Conservation (phyloP, 139 green algal species). For the Ettlia oleoabundans region DNA sequence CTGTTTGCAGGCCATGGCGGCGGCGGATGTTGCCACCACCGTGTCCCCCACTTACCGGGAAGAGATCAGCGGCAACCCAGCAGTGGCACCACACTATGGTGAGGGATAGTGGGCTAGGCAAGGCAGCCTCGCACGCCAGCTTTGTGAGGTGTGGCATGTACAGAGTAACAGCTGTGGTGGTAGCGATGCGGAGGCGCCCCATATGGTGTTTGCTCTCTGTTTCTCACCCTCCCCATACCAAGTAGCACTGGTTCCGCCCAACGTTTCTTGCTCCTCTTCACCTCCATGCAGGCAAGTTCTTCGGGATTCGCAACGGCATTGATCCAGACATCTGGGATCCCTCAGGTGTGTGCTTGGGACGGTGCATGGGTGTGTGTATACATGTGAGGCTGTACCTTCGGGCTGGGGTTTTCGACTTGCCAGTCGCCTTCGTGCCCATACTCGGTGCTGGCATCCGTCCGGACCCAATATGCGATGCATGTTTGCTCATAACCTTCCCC, state of each 20-base stretch:
- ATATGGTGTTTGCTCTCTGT: neutral
- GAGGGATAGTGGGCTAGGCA: too few species aligned
- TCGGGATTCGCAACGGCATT: constrained; percentile 95
- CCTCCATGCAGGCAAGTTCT: constrained; percentile 72
- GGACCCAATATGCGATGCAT: neutral
- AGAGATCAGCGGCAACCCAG: constrained; percentile 81
- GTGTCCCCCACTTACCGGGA: constrained; percentile 94
- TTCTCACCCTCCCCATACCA: neutral
- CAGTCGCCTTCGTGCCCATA: too few species aligned
- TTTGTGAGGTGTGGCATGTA: too few species aligned
- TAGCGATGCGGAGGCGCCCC: too few species aligned
- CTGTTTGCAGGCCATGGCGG: constrained; percentile 59
- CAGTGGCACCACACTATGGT: constrained; percentile 72
- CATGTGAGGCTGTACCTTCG: neutral
- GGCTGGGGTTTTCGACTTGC: too few species aligned
- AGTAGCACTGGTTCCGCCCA: neutral
- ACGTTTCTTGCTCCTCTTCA: neutral
- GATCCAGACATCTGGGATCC: constrained; percentile 98
- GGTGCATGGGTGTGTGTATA: neutral
- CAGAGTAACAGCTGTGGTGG: too few species aligned
- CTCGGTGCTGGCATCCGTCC: too few species aligned
- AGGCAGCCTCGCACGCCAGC: too few species aligned
- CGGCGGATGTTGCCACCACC: constrained; percentile 83
- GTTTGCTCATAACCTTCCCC: neutral
- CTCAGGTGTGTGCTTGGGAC: constrained; percentile 51